Base-by-base conservation (phyloP, 2,329 filamentous ascomycete species). In the Clarireedia monteithiana region DNA sequence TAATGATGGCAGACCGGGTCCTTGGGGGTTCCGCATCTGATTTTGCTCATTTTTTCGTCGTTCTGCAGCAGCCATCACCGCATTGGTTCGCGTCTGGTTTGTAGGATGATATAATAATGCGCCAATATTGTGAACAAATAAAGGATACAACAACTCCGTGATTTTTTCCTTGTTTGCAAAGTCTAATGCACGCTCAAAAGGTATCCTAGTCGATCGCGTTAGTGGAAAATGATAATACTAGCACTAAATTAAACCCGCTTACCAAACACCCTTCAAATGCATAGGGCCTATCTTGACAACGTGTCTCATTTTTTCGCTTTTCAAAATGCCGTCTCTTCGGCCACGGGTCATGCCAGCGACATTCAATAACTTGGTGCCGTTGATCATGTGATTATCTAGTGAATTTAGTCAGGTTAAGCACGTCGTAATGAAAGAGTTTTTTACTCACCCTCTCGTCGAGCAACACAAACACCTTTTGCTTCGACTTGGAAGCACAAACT, bases 121-220 rank as follows among this genome's bases (percentile, higher is more conserved):
- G 58, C 90, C 90, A 69, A 97, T 97, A 73, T 97, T 95, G 73
- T 97, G 91, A 40, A 97, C 94, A 70, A 99, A 99, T 49, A 99
- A 78, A 52, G 94, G 94, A 71, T 97, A 99, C 54, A 97, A 76
- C 48, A 91, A 77, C 73, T 97, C 92, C 0, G 94, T 97, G 62
- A 97, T 99, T 75, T 97, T 97, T 73, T 99, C 94, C 79, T 96
- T 97, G 77, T 99, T 99, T 62, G 94, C 94, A 70, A 99, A 97
- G 67, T 97, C 94, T 53, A 99, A 76, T n/a, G 94, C 94, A 63
- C 94, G 86, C 65, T 97, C 94, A 66, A 95, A 97, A 2, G 94
- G 94, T 67, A 99, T 99, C 91, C 91, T 96, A 17, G 49, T 17
- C 10, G 30, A 9, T 12, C 30, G 30, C 30, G 4, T 34, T 34